Evolutionary conservation across 441 rosid genomes (phyloP).

Genomic region (Populus trichocarpa): DNA sequence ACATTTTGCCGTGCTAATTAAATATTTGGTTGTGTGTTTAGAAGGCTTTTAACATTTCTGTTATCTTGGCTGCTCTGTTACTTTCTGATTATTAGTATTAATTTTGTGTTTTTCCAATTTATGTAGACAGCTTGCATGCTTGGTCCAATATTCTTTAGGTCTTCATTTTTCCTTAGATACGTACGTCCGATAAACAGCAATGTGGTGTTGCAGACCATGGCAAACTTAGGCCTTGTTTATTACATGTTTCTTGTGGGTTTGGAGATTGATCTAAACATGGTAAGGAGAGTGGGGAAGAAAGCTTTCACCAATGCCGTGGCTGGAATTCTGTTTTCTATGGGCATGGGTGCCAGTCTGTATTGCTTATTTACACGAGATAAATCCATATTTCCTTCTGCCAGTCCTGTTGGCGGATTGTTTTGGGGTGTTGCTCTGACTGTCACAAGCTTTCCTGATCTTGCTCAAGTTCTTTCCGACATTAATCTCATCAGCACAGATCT

Average conservation of each 20-base stretch:
- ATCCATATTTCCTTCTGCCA: background rate
- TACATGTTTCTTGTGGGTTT: slow-evolving; percentile 60
- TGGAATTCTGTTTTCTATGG: slow-evolving; percentile 3
- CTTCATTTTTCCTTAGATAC: no score
- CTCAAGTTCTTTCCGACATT: slow-evolving; percentile 59
- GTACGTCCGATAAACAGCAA: no score
- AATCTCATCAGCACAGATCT: slow-evolving; percentile 66
- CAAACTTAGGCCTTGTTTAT: slow-evolving; percentile 47
- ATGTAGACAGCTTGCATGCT: no score
- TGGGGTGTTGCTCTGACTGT: slow-evolving; percentile 53
- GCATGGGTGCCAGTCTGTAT: background rate
- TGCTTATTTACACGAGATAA: background rate
- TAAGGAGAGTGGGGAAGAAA: slow-evolving; percentile 34
- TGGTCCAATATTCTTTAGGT: no score
- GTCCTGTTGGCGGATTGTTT: slow-evolving; percentile 11
- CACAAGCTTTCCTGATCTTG: slow-evolving; percentile 66
- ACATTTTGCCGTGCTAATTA: no score
- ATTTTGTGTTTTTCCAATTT: no score
- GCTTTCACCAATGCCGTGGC: slow-evolving; percentile 36
- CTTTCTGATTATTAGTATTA: no score
- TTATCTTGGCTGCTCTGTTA: no score
- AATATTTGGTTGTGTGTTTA: no score
- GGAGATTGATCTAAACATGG: slow-evolving; percentile 44
- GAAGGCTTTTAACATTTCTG: no score
- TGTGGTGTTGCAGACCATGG: slow-evolving; percentile 48